A percentile compares a stretch with the other conserved stretches of the same genome.
Conservation (phyloP, 2,329 filamentous ascomycete genomes). For the Aspergillus sojae region DNA sequence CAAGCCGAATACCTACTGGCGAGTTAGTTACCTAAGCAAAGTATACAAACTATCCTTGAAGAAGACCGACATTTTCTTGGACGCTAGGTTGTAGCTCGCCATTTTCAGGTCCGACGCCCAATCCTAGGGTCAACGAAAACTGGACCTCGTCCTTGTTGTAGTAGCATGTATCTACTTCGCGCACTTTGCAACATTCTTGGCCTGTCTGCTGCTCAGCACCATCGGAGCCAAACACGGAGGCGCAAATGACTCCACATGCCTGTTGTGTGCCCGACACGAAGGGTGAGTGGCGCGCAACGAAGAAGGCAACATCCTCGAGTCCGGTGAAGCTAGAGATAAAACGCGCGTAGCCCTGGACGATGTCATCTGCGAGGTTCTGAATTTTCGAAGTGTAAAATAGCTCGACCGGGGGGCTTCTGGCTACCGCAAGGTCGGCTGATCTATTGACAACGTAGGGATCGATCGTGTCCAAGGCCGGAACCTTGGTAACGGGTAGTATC, state of each 20-base stretch:
- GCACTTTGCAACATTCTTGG: constrained; percentile 6
- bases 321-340: constrained; percentile 30
- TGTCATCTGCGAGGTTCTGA: constrained; percentile 13
- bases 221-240: constrained; percentile 12
- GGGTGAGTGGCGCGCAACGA: constrained; percentile 12
- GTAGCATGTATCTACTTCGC: constrained; percentile 17
- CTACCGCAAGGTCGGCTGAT: constrained; percentile 3
- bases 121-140: constrained; percentile 24
- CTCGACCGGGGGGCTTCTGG: constrained; percentile 14
- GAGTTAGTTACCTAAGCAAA: constrained; percentile 8
- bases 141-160: constrained; percentile 23
- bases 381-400: constrained; percentile 14
- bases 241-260: constrained; percentile 15
- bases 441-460: constrained; percentile 26
- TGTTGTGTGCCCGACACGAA: constrained; percentile 9
- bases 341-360: constrained; percentile 29
- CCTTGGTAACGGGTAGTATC: constrained; percentile 27
- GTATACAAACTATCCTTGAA: background rate
- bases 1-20: constrained; percentile 20
- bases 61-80: constrained; percentile 18
- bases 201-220: background rate
- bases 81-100: constrained; percentile 11
- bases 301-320: constrained; percentile 30
- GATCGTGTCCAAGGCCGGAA: constrained; percentile 30
- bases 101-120: constrained; percentile 20